Evolutionary conservation across 768 basidiomycete species (phyloP).

Genomic region (Cystobasidium ongulense): DNA sequence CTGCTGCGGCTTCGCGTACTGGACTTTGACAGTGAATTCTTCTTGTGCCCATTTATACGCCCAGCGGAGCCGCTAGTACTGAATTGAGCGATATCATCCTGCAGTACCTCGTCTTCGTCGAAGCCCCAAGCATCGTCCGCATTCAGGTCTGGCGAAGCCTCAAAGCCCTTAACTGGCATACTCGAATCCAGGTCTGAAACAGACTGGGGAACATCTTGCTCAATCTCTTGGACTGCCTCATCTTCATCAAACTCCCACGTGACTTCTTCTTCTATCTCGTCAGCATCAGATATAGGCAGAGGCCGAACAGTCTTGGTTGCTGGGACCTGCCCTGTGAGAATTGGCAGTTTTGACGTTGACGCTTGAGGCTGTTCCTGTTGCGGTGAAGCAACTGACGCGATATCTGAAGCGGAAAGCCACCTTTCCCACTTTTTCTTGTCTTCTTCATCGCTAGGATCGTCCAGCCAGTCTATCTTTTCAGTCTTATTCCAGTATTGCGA

Average conservation of each 20-base stretch:
- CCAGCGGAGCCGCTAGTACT: neutral
- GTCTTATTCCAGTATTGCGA: constrained; percentile 26
- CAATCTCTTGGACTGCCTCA: neutral
- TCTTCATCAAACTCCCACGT: constrained; percentile 38
- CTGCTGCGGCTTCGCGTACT: neutral
- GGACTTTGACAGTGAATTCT: neutral
- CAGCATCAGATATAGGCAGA: neutral
- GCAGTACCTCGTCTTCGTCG: neutral
- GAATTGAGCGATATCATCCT: neutral
- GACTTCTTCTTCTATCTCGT: constrained; percentile 29
- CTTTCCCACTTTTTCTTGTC: neutral
- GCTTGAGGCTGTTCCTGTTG: neutral
- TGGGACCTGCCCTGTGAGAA: neutral
- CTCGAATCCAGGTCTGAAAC: neutral
- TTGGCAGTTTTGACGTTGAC: neutral
- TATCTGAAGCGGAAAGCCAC: neutral
- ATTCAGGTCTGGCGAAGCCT: neutral
- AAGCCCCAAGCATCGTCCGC: constrained; percentile 24
- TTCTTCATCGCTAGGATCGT: neutral
- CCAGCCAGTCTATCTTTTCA: constrained; percentile 3
- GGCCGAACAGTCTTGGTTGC: neutral
- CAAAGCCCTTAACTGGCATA: neutral
- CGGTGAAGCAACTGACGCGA: neutral
- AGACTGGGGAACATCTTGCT: neutral
- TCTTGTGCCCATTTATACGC: neutral